Percentiles rank a stretch among this genome's conserved stretches.
Evolutionary conservation across 495 filamentous ascomycete species (phyloP).

Genomic region (Hyaloscypha finlandica): DNA sequence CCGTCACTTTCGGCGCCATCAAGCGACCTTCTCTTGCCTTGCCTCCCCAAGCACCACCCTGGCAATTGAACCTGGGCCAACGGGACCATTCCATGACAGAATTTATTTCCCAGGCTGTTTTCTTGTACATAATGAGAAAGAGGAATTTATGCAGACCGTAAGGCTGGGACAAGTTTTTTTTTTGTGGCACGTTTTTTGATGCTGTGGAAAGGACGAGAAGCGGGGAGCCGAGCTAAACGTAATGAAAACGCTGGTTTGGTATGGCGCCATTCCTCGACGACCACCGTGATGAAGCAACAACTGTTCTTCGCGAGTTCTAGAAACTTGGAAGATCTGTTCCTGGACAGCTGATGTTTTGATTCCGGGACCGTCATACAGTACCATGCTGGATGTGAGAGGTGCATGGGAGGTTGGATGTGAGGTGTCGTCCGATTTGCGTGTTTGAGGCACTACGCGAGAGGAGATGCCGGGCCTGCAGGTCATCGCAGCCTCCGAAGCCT

Average conservation of each 20-base stretch:
- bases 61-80: background rate
- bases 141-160: too few relatives aligned
- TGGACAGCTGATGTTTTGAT: too few relatives aligned
- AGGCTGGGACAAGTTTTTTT: too few relatives aligned
- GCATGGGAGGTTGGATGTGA: too few relatives aligned
- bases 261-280: constrained; percentile 13
- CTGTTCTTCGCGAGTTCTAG: background rate
- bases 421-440: too few relatives aligned
- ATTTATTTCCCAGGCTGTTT: background rate
- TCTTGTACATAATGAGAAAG: background rate
- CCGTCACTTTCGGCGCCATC: background rate
- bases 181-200: background rate
- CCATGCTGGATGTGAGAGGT: too few relatives aligned
- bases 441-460: too few relatives aligned
- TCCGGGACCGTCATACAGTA: too few relatives aligned
- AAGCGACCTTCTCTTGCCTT: background rate
- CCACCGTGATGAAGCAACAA: too few relatives aligned
- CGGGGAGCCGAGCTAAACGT: constrained; percentile 14
- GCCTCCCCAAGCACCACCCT: background rate
- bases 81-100: background rate
- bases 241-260: constrained; percentile 10
- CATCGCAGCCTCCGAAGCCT: too few relatives aligned
- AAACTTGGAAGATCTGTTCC: background rate
- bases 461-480: too few relatives aligned
- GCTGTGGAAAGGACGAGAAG: background rate